A percentile compares a stretch with the other conserved stretches of the same genome.
These are phyloP conservation scores for Exsudoporus frostii DNA, from an alignment of 768 basidiomycete species.

Conservation along the genomic window DNA sequence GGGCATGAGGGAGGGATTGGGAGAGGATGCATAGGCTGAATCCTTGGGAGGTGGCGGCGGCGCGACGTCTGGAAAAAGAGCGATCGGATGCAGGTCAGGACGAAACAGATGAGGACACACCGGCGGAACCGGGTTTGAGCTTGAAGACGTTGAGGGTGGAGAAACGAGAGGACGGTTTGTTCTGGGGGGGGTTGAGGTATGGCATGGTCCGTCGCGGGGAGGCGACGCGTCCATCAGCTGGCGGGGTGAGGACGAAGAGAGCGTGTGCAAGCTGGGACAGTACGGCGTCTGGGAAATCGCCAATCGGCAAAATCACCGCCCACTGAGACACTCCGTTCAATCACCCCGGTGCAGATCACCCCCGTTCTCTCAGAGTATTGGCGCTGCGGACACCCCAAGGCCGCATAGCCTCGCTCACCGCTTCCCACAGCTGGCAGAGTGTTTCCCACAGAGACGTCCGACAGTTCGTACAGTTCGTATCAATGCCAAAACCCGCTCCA, in stretches of 20 bases:
- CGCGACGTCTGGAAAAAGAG: constrained; percentile 9
- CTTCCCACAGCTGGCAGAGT: not conserved
- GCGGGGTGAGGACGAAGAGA: not conserved
- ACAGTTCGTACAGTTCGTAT: not conserved
- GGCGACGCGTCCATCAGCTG: not conserved
- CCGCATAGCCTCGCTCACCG: not conserved
- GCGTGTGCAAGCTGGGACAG: not conserved
- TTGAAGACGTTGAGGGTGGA: constrained; percentile 43
- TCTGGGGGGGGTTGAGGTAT: constrained; percentile 8
- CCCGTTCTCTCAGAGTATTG: not conserved
- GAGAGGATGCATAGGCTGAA: constrained; percentile 29
- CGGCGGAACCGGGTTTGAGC: constrained; percentile 17
- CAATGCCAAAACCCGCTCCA: constrained; percentile 26
- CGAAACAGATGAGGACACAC: not conserved
- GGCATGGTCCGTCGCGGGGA: not conserved
- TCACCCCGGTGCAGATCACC: not conserved
- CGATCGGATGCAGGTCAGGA: not conserved
- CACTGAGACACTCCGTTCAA: not conserved
- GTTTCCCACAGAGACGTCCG: not conserved
- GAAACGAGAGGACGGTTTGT: constrained; percentile 37
- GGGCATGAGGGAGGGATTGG: not conserved
- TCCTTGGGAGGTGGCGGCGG: constrained; percentile 66
- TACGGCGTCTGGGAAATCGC: not conserved
- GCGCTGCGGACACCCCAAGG: not conserved
- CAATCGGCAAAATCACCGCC: not conserved